Evolutionary conservation across 1,139 yeast genomes (phyloP).

Genomic region (Magnusiomyces ingens): DNA sequence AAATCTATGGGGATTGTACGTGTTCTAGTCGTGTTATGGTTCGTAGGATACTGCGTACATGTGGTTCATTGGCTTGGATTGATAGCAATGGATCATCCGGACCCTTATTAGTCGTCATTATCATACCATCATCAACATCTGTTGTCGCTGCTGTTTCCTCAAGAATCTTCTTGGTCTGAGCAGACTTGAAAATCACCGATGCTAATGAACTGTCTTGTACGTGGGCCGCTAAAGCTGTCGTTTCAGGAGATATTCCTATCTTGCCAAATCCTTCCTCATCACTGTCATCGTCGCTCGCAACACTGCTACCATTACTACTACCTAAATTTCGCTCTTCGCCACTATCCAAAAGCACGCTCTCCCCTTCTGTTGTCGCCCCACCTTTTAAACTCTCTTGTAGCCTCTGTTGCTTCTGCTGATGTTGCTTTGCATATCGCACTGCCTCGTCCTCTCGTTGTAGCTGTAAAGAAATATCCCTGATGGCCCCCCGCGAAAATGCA

Average conservation of each 20-base stretch:
- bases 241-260: background rate
- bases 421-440: background rate
- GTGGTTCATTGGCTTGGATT: background rate
- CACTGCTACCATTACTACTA: background rate
- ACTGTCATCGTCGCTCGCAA: background rate
- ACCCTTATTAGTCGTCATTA: background rate
- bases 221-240: background rate
- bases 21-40: slow-evolving; percentile 14
- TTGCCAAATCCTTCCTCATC: background rate
- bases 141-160: background rate
- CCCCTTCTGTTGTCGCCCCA: background rate
- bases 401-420: background rate
- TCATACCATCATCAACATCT: background rate
- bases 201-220: slow-evolving; percentile 4
- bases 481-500: background rate
- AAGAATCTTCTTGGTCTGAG: slow-evolving; percentile 1
- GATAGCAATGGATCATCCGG: background rate
- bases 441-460: background rate
- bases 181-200: slow-evolving; percentile 6
- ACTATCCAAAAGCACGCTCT: background rate
- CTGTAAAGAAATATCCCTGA: background rate
- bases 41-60: slow-evolving; percentile 12
- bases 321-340: background rate
- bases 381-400: background rate
- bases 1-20: slow-evolving; percentile 3